These are phyloP conservation scores for Malassezia sympodialis DNA, from an alignment of 1,284 basidiomycete genomes.

Conservation along the genomic window DNA sequence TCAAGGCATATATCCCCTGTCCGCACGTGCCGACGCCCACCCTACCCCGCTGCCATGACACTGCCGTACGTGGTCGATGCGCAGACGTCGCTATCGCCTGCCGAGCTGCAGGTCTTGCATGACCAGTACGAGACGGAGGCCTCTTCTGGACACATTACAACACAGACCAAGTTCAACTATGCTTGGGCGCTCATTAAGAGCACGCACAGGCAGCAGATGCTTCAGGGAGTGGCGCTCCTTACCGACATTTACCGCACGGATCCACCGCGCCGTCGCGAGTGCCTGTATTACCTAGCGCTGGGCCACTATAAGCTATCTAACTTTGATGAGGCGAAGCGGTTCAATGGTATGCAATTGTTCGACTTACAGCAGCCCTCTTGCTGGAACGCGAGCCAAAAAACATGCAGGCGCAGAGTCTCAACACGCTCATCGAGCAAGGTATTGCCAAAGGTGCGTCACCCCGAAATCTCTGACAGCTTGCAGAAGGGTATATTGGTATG, in stretches of 20 bases:
- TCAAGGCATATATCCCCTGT: neutral
- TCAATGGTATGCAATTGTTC: conserved; percentile 64
- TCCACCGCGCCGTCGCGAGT: conserved; percentile 78
- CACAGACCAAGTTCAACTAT: conserved; percentile 97
- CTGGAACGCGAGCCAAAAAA: conserved; percentile 89
- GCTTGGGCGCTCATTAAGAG: conserved; percentile 60
- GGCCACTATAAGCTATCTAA: conserved; percentile 97
- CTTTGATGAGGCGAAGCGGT: conserved; percentile 81
- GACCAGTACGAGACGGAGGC: conserved; percentile 81
- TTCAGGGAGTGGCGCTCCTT: conserved; percentile 71
- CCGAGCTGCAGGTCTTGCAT: conserved; percentile 77
- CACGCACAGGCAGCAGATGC: conserved; percentile 50
- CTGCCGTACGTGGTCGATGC: conserved; percentile 94
- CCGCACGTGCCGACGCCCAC: neutral
- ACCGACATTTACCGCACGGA: conserved; percentile 92
- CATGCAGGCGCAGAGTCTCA: conserved; percentile 79
- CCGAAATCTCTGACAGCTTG: neutral
- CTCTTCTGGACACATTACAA: conserved; percentile 67
- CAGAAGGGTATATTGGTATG: conserved; percentile 89
- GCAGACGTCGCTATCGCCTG: conserved; percentile 72
- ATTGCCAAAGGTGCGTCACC: conserved; percentile 65
- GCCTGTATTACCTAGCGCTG: conserved; percentile 89
- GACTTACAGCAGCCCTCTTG: conserved; percentile 59
- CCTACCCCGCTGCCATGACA: conserved; percentile 24
- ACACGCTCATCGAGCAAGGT: conserved; percentile 72